Conservation (phyloP, 768 basidiomycete genomes). For the Chiua virens region DNA sequence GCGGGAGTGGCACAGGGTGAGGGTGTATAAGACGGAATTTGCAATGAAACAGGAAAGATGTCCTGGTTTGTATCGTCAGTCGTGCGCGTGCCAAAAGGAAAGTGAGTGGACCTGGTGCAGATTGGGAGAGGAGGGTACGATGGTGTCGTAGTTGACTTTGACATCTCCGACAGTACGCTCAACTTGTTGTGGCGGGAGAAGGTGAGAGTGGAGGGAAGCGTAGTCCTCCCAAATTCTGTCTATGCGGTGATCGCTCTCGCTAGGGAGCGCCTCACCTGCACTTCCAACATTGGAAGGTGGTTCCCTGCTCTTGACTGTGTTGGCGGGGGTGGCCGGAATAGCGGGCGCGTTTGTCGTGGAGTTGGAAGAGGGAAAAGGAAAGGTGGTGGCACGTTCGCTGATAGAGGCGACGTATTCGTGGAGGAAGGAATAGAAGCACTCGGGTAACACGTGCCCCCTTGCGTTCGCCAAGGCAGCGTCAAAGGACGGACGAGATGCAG, state of each 20-base stretch:
- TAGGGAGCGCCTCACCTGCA: constrained; percentile 51
- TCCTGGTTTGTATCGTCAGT: constrained; percentile 44
- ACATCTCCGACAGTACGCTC: constrained; percentile 54
- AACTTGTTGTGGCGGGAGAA: constrained; percentile 43
- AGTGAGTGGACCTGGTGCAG: constrained; percentile 55
- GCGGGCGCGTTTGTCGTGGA: constrained; percentile 26
- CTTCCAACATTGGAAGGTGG: constrained; percentile 7
- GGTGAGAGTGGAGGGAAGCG: constrained; percentile 73
- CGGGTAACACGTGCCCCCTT: constrained; percentile 81
- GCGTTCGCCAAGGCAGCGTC: constrained; percentile 73
- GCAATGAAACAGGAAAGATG: constrained; percentile 73
- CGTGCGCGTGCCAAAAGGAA: background rate
- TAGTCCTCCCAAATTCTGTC: constrained; percentile 88
- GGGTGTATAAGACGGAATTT: constrained; percentile 52
- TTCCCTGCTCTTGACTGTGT: constrained; percentile 18
- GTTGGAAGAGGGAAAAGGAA: constrained; percentile 40
- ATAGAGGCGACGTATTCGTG: constrained; percentile 85
- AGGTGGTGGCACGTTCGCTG: constrained; percentile 59
- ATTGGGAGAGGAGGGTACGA: constrained; percentile 45
- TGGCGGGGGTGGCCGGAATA: constrained; percentile 36
- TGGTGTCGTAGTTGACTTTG: constrained; percentile 49
- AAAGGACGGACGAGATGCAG: constrained; percentile 75
- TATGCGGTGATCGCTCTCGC: constrained; percentile 82
- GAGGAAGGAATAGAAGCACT: constrained; percentile 92
- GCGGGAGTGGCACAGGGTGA: constrained; percentile 51